These are phyloP conservation scores for Botrytis squamosa DNA, from an alignment of 2,329 filamentous ascomycete species.

Conservation along the genomic window DNA sequence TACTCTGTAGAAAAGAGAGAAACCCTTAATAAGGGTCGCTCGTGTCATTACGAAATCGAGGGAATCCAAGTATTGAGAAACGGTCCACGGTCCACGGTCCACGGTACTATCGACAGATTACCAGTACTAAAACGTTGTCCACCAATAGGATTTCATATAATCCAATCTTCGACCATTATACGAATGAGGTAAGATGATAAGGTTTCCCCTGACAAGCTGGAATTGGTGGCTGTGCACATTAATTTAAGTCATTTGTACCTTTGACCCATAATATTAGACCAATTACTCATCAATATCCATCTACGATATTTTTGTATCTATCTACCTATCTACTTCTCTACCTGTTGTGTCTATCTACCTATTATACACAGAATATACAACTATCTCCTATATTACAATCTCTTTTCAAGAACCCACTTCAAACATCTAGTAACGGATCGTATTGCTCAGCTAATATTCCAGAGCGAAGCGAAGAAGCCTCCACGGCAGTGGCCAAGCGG, in stretches of 20 bases:
- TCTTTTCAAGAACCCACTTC: neutral
- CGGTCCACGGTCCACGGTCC: neutral
- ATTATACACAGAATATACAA: too few relatives aligned
- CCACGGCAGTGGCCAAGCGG: neutral
- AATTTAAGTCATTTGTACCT: neutral
- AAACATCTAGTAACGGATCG: neutral
- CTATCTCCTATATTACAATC: neutral
- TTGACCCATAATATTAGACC: neutral
- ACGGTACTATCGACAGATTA: neutral
- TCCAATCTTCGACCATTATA: neutral
- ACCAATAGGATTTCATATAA: neutral
- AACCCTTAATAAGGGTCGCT: neutral
- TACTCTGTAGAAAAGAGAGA: neutral
- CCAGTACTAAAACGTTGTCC: neutral
- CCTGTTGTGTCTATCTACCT: neutral
- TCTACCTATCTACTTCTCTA: too few relatives aligned
- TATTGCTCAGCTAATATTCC: neutral
- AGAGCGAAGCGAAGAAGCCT: neutral
- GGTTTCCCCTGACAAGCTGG: neutral
- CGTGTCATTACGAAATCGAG: neutral
- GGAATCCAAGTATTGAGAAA: neutral
- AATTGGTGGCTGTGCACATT: neutral
- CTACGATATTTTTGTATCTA: too few relatives aligned
- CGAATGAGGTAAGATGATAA: neutral
- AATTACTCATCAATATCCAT: constrained; percentile 6